Conservation (phyloP, 139 green algal genomes). For the Auxenochlorella pyrenoidosa region DNA sequence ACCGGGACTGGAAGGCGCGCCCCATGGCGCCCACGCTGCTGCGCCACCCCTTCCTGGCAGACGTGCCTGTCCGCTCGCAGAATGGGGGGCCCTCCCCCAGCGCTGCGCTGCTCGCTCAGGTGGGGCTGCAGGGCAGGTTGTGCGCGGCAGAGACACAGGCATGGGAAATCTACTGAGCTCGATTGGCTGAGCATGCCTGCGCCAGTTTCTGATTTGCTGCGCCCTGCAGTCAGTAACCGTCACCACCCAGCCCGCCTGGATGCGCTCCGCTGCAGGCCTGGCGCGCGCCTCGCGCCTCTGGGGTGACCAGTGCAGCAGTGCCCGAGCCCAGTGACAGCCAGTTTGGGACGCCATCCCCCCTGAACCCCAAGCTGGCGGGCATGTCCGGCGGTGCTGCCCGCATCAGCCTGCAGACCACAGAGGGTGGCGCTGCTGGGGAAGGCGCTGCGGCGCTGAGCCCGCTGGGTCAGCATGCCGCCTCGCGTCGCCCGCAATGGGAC, state of each 20-base stretch:
- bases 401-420: slow-evolving; percentile 15
- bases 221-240: too few relatives aligned
- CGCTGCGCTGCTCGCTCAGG: neutral
- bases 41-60: slow-evolving; percentile 79
- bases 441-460: slow-evolving; percentile 9
- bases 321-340: slow-evolving; percentile 4
- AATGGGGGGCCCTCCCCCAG: neutral
- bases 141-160: neutral
- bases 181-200: too few relatives aligned
- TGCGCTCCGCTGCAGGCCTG: neutral
- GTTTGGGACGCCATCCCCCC: slow-evolving; percentile 45
- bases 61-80: slow-evolving; percentile 12
- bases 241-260: too few relatives aligned
- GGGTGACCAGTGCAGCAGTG: neutral
- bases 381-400: slow-evolving; percentile 9
- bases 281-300: neutral
- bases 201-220: too few relatives aligned
- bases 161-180: neutral
- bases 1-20: slow-evolving; percentile 73
- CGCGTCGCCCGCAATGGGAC: neutral
- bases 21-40: slow-evolving; percentile 79
- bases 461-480: neutral
- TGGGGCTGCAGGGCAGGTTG: neutral
- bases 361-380: slow-evolving; percentile 35
- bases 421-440: slow-evolving; percentile 1